phyloP scores from a whole-genome alignment of 148 eudicot genomes.

The Vaccinium myrtillus region DNA sequence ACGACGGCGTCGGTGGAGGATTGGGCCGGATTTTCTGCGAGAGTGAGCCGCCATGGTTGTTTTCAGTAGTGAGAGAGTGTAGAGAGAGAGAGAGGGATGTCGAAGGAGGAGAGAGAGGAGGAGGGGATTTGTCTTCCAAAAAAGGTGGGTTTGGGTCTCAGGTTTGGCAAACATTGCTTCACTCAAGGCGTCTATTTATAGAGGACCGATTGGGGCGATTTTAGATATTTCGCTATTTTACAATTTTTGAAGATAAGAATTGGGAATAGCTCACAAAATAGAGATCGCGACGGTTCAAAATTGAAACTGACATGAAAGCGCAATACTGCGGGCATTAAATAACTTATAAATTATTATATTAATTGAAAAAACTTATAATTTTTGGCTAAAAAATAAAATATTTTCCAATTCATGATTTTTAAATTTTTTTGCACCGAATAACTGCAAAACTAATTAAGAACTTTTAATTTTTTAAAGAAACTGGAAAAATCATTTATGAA shows the following conservation, averaged over 20 bases:
- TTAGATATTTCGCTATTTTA: not conserved
- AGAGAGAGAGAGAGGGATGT: slow-evolving; percentile 5
- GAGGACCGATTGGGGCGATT: slow-evolving; percentile 8
- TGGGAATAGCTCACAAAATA: not conserved
- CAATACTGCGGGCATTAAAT: too few relatives aligned
- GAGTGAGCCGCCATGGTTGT: slow-evolving; percentile 41
- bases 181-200: slow-evolving; percentile 58
- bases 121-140: not conserved
- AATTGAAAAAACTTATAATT: too few relatives aligned
- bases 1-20: slow-evolving; percentile 28
- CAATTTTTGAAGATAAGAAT: not conserved
- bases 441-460: too few relatives aligned
- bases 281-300: not conserved
- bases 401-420: too few relatives aligned
- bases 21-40: slow-evolving; percentile 50
- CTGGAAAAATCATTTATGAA: too few relatives aligned
- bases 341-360: too few relatives aligned
- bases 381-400: too few relatives aligned
- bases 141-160: slow-evolving; percentile 42
- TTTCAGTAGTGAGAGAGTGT: not conserved
- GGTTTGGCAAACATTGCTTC: slow-evolving; percentile 69
- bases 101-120: slow-evolving; percentile 18
- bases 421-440: too few relatives aligned
- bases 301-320: too few relatives aligned
- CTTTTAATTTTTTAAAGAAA: too few relatives aligned